Evolutionary conservation across 768 basidiomycete genomes (phyloP), one percentile per base, ranked within the genome.

Genomic region (Suillus clintonianus): DNA sequence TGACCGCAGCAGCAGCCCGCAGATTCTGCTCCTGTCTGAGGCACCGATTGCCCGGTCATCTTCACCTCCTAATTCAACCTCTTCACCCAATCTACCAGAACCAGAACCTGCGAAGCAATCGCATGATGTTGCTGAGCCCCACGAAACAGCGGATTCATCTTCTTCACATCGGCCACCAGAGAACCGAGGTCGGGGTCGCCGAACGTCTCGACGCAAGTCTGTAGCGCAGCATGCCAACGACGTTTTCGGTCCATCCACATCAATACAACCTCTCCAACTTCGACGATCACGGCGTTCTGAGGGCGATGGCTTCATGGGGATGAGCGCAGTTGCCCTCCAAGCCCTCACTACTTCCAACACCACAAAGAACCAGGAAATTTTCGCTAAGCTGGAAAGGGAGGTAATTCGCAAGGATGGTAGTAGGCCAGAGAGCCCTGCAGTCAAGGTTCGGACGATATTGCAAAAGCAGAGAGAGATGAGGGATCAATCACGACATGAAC

Each of bases 341-440:
- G 81, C 87, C 42, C 81, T 94, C 61, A 94, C 92, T 11, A 81
- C 80, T 17, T 83, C 85, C 45, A 94, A 94, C 73, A 94, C 92
- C 1, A 74, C 79, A 56, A 85, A 78, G 72, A 94, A 94, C 69
- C 91, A 94, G 77, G 78, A 81, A 56, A 90, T 88, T 56, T 67
- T 85, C 27, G 79, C 84, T 6, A 83, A 81, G 65, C 74, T 94
- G 43, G 86, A 90, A 73, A 91, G 84, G 41, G 85, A 91, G 73
- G 82, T 94, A 22, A 78, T 94, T 36, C 81, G 86, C 55, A 90
- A 83, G 73, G 83, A 87, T 48, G 92, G 92, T 34, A 72, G 77
- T 41, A 80, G 92, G 60, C 92, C 92, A 11, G 90, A 89, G 65
- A 94, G 92, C 70, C 92, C 92, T 7, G 82, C 80, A n/a, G 86